Percentiles rank a stretch among this genome's conserved stretches.
phyloP scores from a whole-genome alignment of 441 rosid genomes.

The Daphne laureola region DNA sequence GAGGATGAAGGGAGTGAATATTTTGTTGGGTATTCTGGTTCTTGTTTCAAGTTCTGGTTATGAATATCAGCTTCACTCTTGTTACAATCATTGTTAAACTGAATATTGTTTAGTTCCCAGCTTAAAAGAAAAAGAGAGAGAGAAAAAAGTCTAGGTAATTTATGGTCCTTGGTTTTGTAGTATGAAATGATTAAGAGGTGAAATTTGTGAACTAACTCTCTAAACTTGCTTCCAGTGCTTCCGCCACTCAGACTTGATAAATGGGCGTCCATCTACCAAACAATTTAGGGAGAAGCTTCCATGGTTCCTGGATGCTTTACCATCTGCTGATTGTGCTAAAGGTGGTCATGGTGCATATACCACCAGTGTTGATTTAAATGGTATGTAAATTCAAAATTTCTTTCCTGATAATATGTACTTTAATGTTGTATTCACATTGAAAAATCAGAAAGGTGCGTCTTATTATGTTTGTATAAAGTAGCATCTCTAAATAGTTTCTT shows the following conservation, averaged over 20 bases:
- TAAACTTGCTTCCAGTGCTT: slow-evolving; percentile 50
- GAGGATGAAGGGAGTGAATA: background rate
- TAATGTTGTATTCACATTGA: slow-evolving; percentile 6
- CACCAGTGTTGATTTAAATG: slow-evolving; percentile 54
- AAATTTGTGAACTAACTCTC: slow-evolving; percentile 20
- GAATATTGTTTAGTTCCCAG: background rate
- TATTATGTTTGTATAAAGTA: background rate
- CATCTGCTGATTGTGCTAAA: slow-evolving; percentile 83
- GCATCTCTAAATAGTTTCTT: background rate
- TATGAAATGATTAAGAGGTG: too few relatives aligned
- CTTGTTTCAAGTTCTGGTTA: background rate
- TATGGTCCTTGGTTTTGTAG: too few relatives aligned
- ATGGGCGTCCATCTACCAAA: slow-evolving; percentile 47
- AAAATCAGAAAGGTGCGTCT: background rate
- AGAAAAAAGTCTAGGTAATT: too few relatives aligned
- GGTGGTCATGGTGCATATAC: slow-evolving; percentile 85
- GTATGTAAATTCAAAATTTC: slow-evolving; percentile 25
- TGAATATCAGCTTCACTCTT: too few relatives aligned
- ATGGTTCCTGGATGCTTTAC: slow-evolving; percentile 65
- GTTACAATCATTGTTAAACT: too few relatives aligned
- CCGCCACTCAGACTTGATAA: slow-evolving; percentile 52
- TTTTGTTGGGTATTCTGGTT: slow-evolving; percentile 6
- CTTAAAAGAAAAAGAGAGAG: background rate
- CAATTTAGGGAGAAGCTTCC: slow-evolving; percentile 71
- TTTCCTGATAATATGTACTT: slow-evolving; percentile 1